phyloP scores from a whole-genome alignment of 192 early-diverging fungal species.

The Coemansia sp. region DNA sequence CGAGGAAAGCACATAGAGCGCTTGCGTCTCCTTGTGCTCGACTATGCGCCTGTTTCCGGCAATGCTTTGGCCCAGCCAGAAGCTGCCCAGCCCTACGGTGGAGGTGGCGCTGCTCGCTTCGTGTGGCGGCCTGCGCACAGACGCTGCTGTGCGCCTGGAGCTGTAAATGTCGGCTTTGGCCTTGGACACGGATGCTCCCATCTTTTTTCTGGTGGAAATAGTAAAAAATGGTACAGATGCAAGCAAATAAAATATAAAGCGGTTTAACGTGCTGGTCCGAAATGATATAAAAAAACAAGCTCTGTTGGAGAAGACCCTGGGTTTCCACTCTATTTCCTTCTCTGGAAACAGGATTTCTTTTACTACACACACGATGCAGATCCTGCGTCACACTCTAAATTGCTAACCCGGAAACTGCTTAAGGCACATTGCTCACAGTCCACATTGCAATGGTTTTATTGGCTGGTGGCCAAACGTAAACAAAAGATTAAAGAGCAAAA shows the following conservation, averaged over 20 bases:
- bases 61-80: slow-evolving; percentile 81
- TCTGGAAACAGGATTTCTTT: too few species aligned
- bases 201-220: background rate
- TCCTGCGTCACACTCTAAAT: slow-evolving; percentile 3
- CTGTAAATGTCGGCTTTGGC: background rate
- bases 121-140: background rate
- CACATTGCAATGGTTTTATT: background rate
- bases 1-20: slow-evolving; percentile 87
- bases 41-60: slow-evolving; percentile 88
- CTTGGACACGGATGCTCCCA: background rate
- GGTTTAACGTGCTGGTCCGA: background rate
- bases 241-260: background rate
- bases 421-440: slow-evolving; percentile 1
- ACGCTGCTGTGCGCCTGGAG: background rate
- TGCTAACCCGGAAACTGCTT: background rate
- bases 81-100: slow-evolving; percentile 65
- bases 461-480: background rate
- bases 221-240: background rate
- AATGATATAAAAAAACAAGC: too few species aligned
- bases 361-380: background rate
- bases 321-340: too few species aligned
- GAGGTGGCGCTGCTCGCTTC: background rate
- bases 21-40: slow-evolving; percentile 76
- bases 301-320: too few species aligned
- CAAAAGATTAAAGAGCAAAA: background rate